Percentiles rank a stretch among this genome's conserved stretches.
Conservation (phyloP, 257 asterid species). For the Nyctanthes arbortristis region DNA sequence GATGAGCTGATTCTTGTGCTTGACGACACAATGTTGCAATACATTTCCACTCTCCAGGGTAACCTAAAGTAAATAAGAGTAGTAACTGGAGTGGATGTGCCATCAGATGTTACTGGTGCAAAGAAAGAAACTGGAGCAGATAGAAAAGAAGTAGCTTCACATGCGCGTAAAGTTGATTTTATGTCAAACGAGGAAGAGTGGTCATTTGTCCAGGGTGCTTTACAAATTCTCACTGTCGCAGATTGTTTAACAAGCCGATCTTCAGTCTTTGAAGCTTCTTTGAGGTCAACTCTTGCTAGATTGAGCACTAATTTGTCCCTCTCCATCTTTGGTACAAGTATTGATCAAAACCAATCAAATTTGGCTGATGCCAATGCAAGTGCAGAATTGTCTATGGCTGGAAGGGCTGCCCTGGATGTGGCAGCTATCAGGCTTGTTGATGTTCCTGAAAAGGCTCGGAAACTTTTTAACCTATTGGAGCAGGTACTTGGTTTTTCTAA, state of each 20-base stretch:
- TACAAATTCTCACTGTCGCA: slow-evolving; percentile 93
- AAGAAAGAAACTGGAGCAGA: slow-evolving; percentile 82
- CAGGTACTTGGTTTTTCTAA: slow-evolving; percentile 54
- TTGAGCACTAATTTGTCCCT: slow-evolving; percentile 80
- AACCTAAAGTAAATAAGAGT: slow-evolving; percentile 79
- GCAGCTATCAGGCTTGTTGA: slow-evolving; percentile 87
- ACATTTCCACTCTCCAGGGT: slow-evolving; percentile 86
- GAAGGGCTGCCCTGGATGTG: slow-evolving; percentile 86
- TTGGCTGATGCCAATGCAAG: slow-evolving; percentile 54
- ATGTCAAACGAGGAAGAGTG: slow-evolving; percentile 91
- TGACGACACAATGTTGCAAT: slow-evolving; percentile 81
- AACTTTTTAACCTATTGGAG: slow-evolving; percentile 81
- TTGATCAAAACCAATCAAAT: slow-evolving; percentile 61
- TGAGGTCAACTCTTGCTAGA: slow-evolving; percentile 93
- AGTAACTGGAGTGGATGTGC: slow-evolving; percentile 80
- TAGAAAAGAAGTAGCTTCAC: slow-evolving; percentile 65
- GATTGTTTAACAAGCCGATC: slow-evolving; percentile 86
- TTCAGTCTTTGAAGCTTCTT: slow-evolving; percentile 95
- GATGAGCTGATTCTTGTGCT: slow-evolving; percentile 87
- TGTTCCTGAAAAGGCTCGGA: slow-evolving; percentile 88
- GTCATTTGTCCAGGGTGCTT: slow-evolving; percentile 97
- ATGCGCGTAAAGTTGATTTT: slow-evolving; percentile 69
- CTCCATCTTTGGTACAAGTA: slow-evolving; percentile 60
- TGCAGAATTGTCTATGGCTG: slow-evolving; percentile 71
- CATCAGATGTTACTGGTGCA: slow-evolving; percentile 44